Evolutionary conservation across 2,329 filamentous ascomycete species (phyloP), one percentile per base, ranked within the genome.

Genomic region (Exophiala mesophila): DNA sequence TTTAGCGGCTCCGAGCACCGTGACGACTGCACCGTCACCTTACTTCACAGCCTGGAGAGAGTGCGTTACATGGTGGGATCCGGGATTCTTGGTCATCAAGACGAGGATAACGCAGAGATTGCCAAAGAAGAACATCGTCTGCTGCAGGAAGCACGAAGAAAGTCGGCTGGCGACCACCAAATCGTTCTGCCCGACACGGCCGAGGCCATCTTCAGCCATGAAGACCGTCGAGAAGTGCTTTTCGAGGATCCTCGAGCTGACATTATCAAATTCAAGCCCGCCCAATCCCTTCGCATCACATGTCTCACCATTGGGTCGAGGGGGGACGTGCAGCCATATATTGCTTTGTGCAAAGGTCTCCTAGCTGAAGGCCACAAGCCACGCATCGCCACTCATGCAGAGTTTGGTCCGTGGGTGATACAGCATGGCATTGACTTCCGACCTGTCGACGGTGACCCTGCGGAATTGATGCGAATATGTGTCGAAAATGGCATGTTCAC

Each of bases 401-500:
- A 97, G 62, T 98, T 98, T 57, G 82, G 85, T 55, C 76, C 72
- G 10, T 98, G 90, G 89, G 78, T 98, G 32, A 78, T 88, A 59
- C 78, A 81, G n/a, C 88, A 97, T 59, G 92, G 90, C 1, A 96
- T 98, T 55, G 88, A 92, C 47, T 98, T 97, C 63, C 81, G 80
- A 3, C 80, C 83, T 5, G 84, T 98, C 0, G 88, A 84, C 49
- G 92, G 92, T 21, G 88, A 98, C 58, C 92, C 92, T 1, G 87
- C 81, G 21, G 90, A 97, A 64, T 74, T 98, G 33, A 97, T 98
- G 90, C 78, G 84, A 1, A 80, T 98, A 29, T 98, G 92, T 59
- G 90, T 97, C 36, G 88, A 97, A 60, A 88, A 97, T 59, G 92
- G 92, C 57, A 97, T 95, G 68, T 98, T 98, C 59, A 97, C 92